Evolutionary conservation across 371 early-diverging fungal species (phyloP), one percentile per base, ranked within the genome.

Genomic region (Phascolomyces articulosus): DNA sequence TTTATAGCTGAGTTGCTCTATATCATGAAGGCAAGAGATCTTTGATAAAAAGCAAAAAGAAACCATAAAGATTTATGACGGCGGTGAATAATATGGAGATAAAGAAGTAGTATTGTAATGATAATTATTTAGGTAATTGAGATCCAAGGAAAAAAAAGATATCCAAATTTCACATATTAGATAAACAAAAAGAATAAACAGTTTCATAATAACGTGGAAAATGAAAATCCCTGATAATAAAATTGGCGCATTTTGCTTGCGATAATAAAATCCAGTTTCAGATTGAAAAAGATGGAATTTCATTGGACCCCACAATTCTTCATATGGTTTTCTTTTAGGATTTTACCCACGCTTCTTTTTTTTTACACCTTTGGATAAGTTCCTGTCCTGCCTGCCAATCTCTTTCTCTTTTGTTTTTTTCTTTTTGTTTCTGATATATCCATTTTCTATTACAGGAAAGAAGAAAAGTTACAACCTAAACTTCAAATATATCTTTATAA

Each of bases 291-390:
- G 3, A 0, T 1, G n/a, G n/a, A 24, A 51, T 51, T 24, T 51
- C 13, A 51, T 51, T 51, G 51, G 51, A 21, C 23, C 51, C 51
- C 51, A 15, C 51, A 51, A 23, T 51, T 51, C 51, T 51, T 51
- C 51, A 51, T 51, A 24, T 51, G 51, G 21, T 20, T 23, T 51
- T 51, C 51, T 20, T 51, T 20, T 51, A n/a, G n/a, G 4, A 4
- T 51, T 51, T 51, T 51, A 20, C 51, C 51, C 51, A 51, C 51
- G 51, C 51, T 20, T n/a, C n/a, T n/a, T n/a, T n/a, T n/a, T n/a
- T n/a, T n/a, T n/a, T n/a, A n/a, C n/a, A n/a, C n/a, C n/a, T n/a
- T n/a, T n/a, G n/a, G n/a, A n/a, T n/a, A n/a, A n/a, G n/a, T 51
- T 24, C 51, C 24, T 51, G 51, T 23, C 23, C 4, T n/a, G 16